A percentile compares a stretch with the other conserved stretches of the same genome.
These are phyloP conservation scores for Austroboletus niveus DNA, from an alignment of 1,284 basidiomycete genomes.

Conservation along the genomic window DNA sequence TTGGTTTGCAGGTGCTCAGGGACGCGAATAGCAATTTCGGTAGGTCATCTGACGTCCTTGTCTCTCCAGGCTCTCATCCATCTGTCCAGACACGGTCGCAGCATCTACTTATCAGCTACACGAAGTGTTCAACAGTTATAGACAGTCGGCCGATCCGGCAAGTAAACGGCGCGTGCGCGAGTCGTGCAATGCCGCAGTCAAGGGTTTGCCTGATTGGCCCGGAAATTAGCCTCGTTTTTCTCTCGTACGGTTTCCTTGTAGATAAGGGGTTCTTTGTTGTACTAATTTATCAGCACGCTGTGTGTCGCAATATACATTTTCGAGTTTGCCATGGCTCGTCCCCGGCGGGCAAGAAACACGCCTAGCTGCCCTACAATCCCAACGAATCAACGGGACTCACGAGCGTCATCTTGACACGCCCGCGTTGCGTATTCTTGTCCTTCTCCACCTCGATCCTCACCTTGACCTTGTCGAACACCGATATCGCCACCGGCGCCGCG, in stretches of 20 bases:
- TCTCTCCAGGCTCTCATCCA: neutral
- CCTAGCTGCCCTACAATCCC: too few species aligned
- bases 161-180: constrained; percentile 60
- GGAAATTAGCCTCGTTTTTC: constrained; percentile 13
- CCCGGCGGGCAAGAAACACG: too few species aligned
- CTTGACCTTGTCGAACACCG: constrained; percentile 90
- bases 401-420: constrained; percentile 87
- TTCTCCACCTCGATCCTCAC: constrained; percentile 93
- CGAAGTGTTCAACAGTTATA: constrained; percentile 56
- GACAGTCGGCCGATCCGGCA: constrained; percentile 53
- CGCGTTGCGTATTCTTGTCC: constrained; percentile 92
- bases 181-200: constrained; percentile 57
- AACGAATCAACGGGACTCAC: constrained; percentile 67
- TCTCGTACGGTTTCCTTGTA: neutral
- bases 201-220: constrained; percentile 59
- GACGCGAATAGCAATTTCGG: constrained; percentile 51
- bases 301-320: neutral
- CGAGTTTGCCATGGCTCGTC: neutral
- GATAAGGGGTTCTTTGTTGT: constrained; percentile 1
- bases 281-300: constrained; percentile 7
- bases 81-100: constrained; percentile 45
- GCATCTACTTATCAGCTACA: constrained; percentile 59
- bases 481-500: constrained; percentile 52
- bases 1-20: constrained; percentile 44
- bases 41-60: constrained; percentile 23